These are phyloP conservation scores for Rubus idaeus DNA, from an alignment of 306 rosid species.

Conservation along the genomic window DNA sequence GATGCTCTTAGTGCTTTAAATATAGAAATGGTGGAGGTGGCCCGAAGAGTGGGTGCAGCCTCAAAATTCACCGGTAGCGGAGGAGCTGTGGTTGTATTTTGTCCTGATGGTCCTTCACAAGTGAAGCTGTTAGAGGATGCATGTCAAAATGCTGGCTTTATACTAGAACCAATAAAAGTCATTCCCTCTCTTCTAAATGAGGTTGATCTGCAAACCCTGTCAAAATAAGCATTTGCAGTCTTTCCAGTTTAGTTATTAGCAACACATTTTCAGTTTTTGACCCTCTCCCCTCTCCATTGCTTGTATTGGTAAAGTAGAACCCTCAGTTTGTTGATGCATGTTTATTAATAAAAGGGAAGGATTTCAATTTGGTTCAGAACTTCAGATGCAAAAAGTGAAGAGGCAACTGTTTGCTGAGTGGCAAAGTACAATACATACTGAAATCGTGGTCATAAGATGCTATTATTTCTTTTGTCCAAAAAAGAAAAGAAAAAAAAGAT, in stretches of 20 bases:
- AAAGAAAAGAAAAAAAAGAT: too few species aligned
- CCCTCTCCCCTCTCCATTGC: background rate
- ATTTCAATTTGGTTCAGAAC: background rate
- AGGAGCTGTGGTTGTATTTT: constrained; percentile 85
- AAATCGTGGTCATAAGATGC: background rate
- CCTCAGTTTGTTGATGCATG: background rate
- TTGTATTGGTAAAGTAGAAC: background rate
- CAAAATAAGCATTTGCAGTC: constrained; percentile 13
- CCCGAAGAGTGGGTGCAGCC: constrained; percentile 84
- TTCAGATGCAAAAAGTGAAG: background rate
- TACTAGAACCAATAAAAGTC: constrained; percentile 43
- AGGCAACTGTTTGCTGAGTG: background rate
- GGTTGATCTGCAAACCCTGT: constrained; percentile 51
- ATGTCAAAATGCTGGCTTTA: constrained; percentile 69
- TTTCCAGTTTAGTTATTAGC: background rate
- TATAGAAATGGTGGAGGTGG: constrained; percentile 86
- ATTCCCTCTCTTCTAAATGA: constrained; percentile 65
- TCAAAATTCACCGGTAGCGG: constrained; percentile 98
- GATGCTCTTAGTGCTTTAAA: constrained; percentile 76
- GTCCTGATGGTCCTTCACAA: constrained; percentile 75
- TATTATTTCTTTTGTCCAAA: too few species aligned
- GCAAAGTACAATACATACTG: background rate
- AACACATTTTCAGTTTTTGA: background rate
- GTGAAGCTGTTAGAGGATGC: constrained; percentile 68
- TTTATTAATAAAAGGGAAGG: background rate